Base-by-base conservation (phyloP, 192 early-diverging fungal genomes). In the Backusella morwellensis region DNA sequence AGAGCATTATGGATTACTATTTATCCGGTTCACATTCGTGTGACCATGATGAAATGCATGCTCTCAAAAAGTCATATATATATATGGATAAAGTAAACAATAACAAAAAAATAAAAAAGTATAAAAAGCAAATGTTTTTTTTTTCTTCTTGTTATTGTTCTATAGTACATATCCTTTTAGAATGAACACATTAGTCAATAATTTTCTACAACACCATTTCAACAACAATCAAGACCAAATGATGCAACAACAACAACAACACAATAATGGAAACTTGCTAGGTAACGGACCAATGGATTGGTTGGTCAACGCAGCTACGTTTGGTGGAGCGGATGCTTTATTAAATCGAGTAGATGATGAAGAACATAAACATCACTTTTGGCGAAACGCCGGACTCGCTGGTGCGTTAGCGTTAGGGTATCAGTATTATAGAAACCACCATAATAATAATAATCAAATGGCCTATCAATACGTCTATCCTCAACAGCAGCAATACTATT, bases 341-440 rank as follows among this genome's bases (percentile, higher is more conserved):
- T 40, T 70, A 70, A 70, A 70, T 21, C n/a, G n/a, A 40, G 2
- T 29, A 3, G 68, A 70, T 23, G 68, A 21, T 12, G 68, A 70
- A 23, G 38, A 70, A 9, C n/a, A 70, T 12, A 35, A 70, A 8
- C 19, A 36, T n/a, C 68, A 70, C 36, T 70, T 70, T 35, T 70
- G 68, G 68, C 35, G 68, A 23, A 70, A 70, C 14, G 68, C 68
- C 12, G 68, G 68, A 3, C 19, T 70, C 21, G 68, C 68, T 12
- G 68, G 68, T 40, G 68, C 68, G 1, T 11, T 70, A 70, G 68
- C 68, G 15, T 41, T 70, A 14, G 68, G 68, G 0, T 70, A 70
- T 26, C 35, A 70, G 11, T 70, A 70, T 23, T 70, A 70, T 41
- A 36, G n/a, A 41, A 36, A 68, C 32, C 67, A 68, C 7, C 67